A percentile compares a stretch with the other conserved stretches of the same genome.
phyloP scores from a whole-genome alignment of 1,139 yeast genomes.

The Zygotorulaspora mrakii region DNA sequence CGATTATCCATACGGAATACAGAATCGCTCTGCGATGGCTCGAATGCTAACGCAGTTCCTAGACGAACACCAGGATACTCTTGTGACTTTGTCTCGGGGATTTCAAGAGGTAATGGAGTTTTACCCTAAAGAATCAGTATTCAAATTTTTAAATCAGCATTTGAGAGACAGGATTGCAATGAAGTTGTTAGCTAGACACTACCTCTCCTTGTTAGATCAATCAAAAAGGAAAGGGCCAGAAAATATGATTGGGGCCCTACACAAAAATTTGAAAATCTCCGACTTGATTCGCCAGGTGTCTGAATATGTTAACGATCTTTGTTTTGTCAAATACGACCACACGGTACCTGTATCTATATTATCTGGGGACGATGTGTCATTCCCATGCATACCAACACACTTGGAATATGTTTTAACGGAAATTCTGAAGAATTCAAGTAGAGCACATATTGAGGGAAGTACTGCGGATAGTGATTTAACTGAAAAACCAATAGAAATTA shows the following conservation, averaged over 20 bases:
- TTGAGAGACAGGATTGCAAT: slow-evolving; percentile 79
- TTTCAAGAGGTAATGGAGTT: slow-evolving; percentile 66
- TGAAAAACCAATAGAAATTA: slow-evolving; percentile 59
- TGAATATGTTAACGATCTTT: slow-evolving; percentile 75
- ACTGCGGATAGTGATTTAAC: slow-evolving; percentile 34
- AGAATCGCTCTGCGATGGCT: slow-evolving; percentile 52
- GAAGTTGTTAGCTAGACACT: slow-evolving; percentile 83
- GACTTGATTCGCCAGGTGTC: slow-evolving; percentile 59
- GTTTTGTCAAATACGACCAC: slow-evolving; percentile 76
- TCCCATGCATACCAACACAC: slow-evolving; percentile 85
- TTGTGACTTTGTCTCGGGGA: slow-evolving; percentile 77
- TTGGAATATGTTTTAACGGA: slow-evolving; percentile 84
- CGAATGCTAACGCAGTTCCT: slow-evolving; percentile 55
- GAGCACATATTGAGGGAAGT: slow-evolving; percentile 76
- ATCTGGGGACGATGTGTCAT: slow-evolving; percentile 44
- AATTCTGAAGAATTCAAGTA: slow-evolving; percentile 76
- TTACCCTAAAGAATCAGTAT: slow-evolving; percentile 49
- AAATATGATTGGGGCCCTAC: slow-evolving; percentile 60
- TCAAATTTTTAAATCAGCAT: slow-evolving; percentile 68
- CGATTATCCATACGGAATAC: slow-evolving; percentile 44
- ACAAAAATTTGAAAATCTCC: slow-evolving; percentile 58
- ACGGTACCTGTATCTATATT: slow-evolving; percentile 59
- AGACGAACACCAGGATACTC: slow-evolving; percentile 75
- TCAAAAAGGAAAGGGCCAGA: slow-evolving; percentile 33
- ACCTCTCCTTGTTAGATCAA: slow-evolving; percentile 55